Evolutionary conservation across 169 alveolate species (phyloP), one percentile per base, ranked within the genome.

Genomic region (Babesia gibsoni): DNA sequence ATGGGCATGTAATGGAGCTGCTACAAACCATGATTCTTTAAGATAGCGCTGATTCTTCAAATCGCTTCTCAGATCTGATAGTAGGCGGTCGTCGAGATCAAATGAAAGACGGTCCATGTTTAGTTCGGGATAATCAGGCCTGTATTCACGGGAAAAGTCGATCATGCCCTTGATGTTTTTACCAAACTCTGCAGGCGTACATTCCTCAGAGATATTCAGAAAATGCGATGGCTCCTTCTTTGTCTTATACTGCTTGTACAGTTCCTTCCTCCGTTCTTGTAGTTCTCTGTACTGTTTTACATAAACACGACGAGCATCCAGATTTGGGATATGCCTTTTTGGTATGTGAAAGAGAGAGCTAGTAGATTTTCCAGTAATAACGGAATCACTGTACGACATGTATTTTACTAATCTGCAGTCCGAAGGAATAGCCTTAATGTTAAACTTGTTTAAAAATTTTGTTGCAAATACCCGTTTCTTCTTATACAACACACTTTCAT

Each of bases 11-110:
- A 79, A n/a, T 30, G 53, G 45, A n/a, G 75, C 88, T 18, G 77
- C 42, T n/a, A 48, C 65, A 27, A 79, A 79, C 88, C 88, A 79
- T 12, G 67, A 58, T 8, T 79, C 88, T 50, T 65, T 59, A 22
- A 79, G 4, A 52, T 79, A 79, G 4, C 52, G 66, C 59, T 79
- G 88, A 45, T 46, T 43, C 66, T 33, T 23, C 42, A 79, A 48
- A 25, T 67, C 77, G 18, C 33, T 32, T 22, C 48, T 50, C 8
- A 79, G 45, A 30, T 70, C 72, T 23, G 45, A 30, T 10, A 57
- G 33, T 41, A 79, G 39, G 3, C 56, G 52, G 22, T 46, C 59
- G 33, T 69, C 77, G 23, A 73, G 70, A 23, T 63, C 56, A 0
- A 73, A 18, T 14, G 29, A n/a, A 25, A 73, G 20, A n/a, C 50